Evolutionary conservation across 2,329 filamentous ascomycete genomes (phyloP).

Genomic region (Aaosphaeria arxii): DNA sequence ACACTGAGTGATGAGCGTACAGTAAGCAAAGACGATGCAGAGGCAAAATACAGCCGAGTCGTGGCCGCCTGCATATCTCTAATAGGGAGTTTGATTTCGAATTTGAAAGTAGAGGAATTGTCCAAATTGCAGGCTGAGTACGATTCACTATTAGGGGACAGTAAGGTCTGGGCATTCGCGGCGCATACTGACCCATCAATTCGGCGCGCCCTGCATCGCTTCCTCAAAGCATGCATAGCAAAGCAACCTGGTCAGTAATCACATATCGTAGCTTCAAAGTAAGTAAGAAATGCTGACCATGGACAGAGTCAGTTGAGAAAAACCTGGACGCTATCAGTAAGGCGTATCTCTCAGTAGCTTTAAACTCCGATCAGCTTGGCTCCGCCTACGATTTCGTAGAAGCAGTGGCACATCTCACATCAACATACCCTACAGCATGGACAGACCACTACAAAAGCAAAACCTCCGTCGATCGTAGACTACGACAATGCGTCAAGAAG

Average conservation of each 20-base stretch:
- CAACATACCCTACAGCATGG: slow-evolving; percentile 69
- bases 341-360: slow-evolving; percentile 70
- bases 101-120: slow-evolving; percentile 50
- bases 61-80: slow-evolving; percentile 58
- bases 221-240: slow-evolving; percentile 52
- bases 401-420: slow-evolving; percentile 65
- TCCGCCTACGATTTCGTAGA: slow-evolving; percentile 71
- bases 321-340: slow-evolving; percentile 58
- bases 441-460: slow-evolving; percentile 60
- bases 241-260: slow-evolving; percentile 41
- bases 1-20: slow-evolving; percentile 88
- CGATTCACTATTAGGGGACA: slow-evolving; percentile 63
- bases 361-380: slow-evolving; percentile 69
- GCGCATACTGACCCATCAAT: slow-evolving; percentile 56
- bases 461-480: slow-evolving; percentile 52
- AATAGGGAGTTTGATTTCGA: slow-evolving; percentile 52
- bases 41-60: slow-evolving; percentile 81
- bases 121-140: slow-evolving; percentile 62
- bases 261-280: background rate
- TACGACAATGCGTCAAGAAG: slow-evolving; percentile 73
- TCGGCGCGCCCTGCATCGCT: slow-evolving; percentile 55
- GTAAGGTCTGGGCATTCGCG: slow-evolving; percentile 59
- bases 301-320: slow-evolving; percentile 24
- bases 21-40: slow-evolving; percentile 78
- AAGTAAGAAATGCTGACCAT: background rate